Base-by-base conservation (phyloP, 139 green algal species). In the Nannochloris sp. region DNA sequence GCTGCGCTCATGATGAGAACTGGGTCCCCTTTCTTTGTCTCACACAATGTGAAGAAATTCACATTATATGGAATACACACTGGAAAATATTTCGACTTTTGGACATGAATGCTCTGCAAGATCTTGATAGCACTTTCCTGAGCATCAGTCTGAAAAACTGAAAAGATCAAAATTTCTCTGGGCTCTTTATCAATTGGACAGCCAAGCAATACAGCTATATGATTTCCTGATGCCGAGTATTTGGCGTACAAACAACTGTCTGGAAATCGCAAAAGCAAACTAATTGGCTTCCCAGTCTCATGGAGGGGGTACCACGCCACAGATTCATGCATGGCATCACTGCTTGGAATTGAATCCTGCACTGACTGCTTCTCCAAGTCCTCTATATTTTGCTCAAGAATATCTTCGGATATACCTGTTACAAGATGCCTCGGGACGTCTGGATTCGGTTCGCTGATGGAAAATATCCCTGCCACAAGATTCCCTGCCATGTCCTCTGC, bases 161-260 rank as follows among this genome's bases (percentile, higher is more conserved):
- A 18, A 2, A 61, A 44, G 4, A 61, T 23, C 10, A 66, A 16
- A 31, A 66, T 25, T 40, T 66, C 60, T 21, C 24, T 57, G 10
- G 60, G 60, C 15, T 55, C 36, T 37, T 16, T 24, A 43, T 66
- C 60, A 23, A 40, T 31, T 48, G 51, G 34, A 23, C 36, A 55
- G 11, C 60, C 60, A 21, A 66, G n/a, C 14, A 66, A 31, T 5
- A 66, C 5, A 21, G 60, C 60, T 18, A 66, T 25, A 24, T 55
- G 36, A 21, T 21, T n/a, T 25, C 10, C 31, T 55, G 51, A 27
- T 55, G n/a, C 11, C 2, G 60, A 55, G 5, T 15, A 25, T 37
- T 14, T 44, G 5, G 34, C 60, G 0, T 23, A 37, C 36, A 66
- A 19, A 10, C 14, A 27, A 21, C n/a, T 27, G 12, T 66, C n/a